Conservation (phyloP, 2,329 filamentous ascomycete genomes). For the Aspergillus sp. region DNA sequence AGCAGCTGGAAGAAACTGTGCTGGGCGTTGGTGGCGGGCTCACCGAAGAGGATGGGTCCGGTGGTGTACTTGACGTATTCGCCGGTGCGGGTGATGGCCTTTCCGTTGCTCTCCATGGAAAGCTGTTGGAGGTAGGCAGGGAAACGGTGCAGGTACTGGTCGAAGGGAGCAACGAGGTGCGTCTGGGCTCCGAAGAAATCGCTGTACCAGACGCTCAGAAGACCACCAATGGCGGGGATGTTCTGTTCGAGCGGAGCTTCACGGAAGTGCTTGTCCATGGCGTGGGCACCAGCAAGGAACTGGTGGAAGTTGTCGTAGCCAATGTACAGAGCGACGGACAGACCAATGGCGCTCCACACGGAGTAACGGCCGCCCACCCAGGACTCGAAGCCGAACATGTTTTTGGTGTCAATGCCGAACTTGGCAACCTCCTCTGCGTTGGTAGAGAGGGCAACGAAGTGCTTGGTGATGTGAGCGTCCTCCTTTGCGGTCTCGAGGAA, state of each 20-base stretch:
- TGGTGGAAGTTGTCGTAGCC: conserved; percentile 97
- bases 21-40: conserved; percentile 98
- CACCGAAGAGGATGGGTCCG: conserved; percentile 92
- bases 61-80: conserved; percentile 96
- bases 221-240: conserved; percentile 88
- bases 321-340: conserved; percentile 92
- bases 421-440: conserved; percentile 95
- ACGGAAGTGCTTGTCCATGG: conserved; percentile 98
- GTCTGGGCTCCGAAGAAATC: conserved; percentile 99
- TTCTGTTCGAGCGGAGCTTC: conserved; percentile 90
- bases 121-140: conserved; percentile 98
- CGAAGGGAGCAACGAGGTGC: conserved; percentile 95
- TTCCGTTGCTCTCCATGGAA: conserved; percentile 99
- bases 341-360: conserved; percentile 97
- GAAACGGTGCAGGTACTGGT: conserved; percentile 99
- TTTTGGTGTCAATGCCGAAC: conserved; percentile 97
- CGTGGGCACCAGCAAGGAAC: conserved; percentile 91
- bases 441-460: conserved; percentile 97
- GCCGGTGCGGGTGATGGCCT: conserved; percentile 87
- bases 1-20: conserved; percentile 99
- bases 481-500: conserved; percentile 88
- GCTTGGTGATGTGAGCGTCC: conserved; percentile 79
- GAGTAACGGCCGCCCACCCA: conserved; percentile 99
- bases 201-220: conserved; percentile 97
- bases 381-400: conserved; percentile 99